Conservation (phyloP, 805 yeast species). For the Ogataea salicorniae region DNA sequence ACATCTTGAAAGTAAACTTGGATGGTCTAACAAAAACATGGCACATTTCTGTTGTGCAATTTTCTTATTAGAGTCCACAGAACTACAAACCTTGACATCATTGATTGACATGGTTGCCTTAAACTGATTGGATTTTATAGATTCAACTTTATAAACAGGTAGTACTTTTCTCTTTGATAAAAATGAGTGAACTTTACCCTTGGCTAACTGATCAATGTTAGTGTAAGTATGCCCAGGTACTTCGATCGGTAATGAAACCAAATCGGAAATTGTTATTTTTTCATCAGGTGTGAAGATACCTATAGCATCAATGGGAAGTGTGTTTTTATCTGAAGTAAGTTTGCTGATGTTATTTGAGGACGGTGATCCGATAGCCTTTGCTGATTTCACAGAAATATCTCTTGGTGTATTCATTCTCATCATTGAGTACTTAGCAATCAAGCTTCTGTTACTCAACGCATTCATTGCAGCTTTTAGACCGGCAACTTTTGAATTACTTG, state of each 20-base stretch:
- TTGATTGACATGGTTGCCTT: conserved; percentile 27
- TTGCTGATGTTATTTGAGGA: not conserved
- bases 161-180: conserved; percentile 17
- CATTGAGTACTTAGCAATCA: conserved; percentile 60
- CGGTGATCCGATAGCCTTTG: not conserved
- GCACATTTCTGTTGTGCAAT: conserved; percentile 38
- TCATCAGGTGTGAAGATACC: not conserved
- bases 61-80: conserved; percentile 32
- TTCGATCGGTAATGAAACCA: not conserved
- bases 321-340: not conserved
- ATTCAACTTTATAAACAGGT: conserved; percentile 30
- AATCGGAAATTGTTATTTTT: not conserved
- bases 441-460: conserved; percentile 54
- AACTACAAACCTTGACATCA: conserved; percentile 30
- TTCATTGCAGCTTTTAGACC: conserved; percentile 81
- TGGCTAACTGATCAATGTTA: conserved; percentile 19
- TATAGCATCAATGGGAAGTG: not conserved
- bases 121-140: conserved; percentile 18
- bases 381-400: conserved; percentile 18
- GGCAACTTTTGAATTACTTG: conserved; percentile 66
- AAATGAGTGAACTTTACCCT: conserved; percentile 29
- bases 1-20: conserved; percentile 14
- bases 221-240: conserved; percentile 9
- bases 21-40: conserved; percentile 24
- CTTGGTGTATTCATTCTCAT: conserved; percentile 51